Evolutionary conservation across 768 basidiomycete genomes (phyloP).

Genomic region (Astraeus odoratus): DNA sequence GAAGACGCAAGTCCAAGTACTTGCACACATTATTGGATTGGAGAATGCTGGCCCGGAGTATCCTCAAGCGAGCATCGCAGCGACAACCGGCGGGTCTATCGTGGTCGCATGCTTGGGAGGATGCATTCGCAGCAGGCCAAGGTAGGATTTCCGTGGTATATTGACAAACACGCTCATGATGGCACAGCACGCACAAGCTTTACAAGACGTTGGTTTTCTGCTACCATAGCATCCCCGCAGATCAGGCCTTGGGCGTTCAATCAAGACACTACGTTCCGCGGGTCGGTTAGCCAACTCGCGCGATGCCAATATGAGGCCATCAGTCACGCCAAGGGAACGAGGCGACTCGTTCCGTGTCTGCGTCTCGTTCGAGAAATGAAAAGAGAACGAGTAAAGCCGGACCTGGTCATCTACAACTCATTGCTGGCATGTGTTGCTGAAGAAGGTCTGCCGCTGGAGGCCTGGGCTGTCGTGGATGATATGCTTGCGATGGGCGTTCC

Average conservation of each 20-base stretch:
- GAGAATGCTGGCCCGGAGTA: slow-evolving; percentile 18
- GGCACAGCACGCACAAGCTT: background rate
- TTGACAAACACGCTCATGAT: background rate
- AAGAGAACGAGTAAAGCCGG: slow-evolving; percentile 41
- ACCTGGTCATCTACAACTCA: slow-evolving; percentile 47
- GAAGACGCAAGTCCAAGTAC: background rate
- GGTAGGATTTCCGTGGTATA: background rate
- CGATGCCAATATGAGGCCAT: slow-evolving; percentile 29
- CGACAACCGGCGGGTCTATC: no score
- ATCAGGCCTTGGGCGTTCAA: slow-evolving; percentile 24
- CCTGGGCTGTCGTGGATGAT: slow-evolving; percentile 63
- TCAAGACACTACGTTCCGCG: slow-evolving; percentile 18
- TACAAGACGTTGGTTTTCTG: slow-evolving; percentile 5
- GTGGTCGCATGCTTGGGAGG: background rate
- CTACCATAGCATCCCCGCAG: background rate
- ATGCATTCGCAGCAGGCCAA: background rate
- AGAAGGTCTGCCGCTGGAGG: slow-evolving; percentile 40
- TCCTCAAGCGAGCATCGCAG: slow-evolving; percentile 9
- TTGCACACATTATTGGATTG: slow-evolving; percentile 1
- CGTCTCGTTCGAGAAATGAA: slow-evolving; percentile 54
- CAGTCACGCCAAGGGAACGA: slow-evolving; percentile 28
- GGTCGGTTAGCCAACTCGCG: slow-evolving; percentile 19
- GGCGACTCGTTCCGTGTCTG: slow-evolving; percentile 36
- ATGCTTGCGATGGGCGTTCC: slow-evolving; percentile 47
- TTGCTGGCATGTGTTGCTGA: slow-evolving; percentile 45